phyloP scores from a whole-genome alignment of 768 basidiomycete genomes.

The Symmetrospora coprosmae region DNA sequence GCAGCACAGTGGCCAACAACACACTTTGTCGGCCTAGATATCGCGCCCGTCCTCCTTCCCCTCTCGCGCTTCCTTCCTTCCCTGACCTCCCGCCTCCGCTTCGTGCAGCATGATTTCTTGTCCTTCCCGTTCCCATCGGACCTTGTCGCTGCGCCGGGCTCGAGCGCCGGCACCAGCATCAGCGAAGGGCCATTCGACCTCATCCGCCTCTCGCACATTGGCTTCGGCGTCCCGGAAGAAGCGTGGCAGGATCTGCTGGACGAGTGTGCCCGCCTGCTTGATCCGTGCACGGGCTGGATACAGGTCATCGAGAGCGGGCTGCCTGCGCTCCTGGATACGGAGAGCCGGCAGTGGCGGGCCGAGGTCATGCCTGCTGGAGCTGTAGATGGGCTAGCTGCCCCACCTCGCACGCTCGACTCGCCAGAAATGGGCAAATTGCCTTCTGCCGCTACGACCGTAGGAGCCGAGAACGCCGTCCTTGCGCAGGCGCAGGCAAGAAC shows the following conservation, averaged over 20 bases:
- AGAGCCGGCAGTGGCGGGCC: background rate
- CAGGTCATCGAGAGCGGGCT: conserved; percentile 8
- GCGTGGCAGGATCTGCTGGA: conserved; percentile 1
- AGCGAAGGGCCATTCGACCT: conserved; percentile 6
- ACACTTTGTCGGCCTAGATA: conserved; percentile 7
- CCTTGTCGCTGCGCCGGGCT: no score
- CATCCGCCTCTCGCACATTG: background rate
- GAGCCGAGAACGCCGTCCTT: no score
- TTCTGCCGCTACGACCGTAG: no score
- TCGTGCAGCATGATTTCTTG: conserved; percentile 6
- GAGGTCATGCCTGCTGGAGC: no score
- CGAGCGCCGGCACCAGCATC: conserved; percentile 10
- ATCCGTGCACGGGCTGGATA: background rate
- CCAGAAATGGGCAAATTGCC: no score
- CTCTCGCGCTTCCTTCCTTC: background rate
- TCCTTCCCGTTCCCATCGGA: no score
- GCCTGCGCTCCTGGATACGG: background rate
- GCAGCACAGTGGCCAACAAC: background rate
- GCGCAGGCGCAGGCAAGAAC: no score
- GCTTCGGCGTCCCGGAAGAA: background rate
- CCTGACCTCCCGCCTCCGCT: background rate
- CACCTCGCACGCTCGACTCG: no score
- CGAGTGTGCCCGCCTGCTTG: background rate
- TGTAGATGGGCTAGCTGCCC: no score
- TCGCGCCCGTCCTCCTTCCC: conserved; percentile 10